phyloP scores from a whole-genome alignment of 306 rosid genomes.

The Castanospermum australe region DNA sequence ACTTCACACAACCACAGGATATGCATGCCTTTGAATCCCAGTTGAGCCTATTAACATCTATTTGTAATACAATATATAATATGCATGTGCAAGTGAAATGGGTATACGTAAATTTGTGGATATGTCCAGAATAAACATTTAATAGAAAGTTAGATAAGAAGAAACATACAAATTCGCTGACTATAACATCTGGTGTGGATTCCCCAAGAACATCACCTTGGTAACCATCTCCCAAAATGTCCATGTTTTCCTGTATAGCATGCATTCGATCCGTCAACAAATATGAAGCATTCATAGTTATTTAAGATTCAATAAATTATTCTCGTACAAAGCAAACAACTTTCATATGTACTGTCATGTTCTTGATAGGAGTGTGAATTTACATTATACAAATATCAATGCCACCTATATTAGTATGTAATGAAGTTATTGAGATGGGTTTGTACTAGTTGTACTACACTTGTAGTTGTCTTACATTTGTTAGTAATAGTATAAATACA shows the following conservation, averaged over 20 bases:
- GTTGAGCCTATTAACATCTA: neutral
- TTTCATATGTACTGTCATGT: neutral
- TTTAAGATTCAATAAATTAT: neutral
- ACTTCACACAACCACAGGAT: neutral
- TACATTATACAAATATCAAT: neutral
- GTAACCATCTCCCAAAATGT: slow-evolving; percentile 76
- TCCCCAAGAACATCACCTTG: slow-evolving; percentile 89
- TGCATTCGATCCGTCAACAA: slow-evolving; percentile 28
- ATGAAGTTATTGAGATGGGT: neutral
- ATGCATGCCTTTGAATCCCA: neutral
- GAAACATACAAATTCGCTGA: slow-evolving; percentile 81
- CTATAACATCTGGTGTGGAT: slow-evolving; percentile 87
- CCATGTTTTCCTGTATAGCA: slow-evolving; percentile 73
- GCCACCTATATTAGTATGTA: neutral
- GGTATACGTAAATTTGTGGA: neutral
- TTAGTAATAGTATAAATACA: neutral
- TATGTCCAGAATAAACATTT: slow-evolving; percentile 3
- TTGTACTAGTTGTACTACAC: neutral
- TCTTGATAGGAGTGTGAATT: neutral
- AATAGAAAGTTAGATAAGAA: neutral
- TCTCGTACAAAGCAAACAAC: neutral
- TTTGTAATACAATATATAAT: neutral
- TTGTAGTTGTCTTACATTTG: too few species aligned
- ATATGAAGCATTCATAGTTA: neutral
- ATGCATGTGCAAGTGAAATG: neutral